These are phyloP conservation scores for Metschnikowia cerradonensis DNA, from an alignment of 805 yeast species.

Conservation along the genomic window DNA sequence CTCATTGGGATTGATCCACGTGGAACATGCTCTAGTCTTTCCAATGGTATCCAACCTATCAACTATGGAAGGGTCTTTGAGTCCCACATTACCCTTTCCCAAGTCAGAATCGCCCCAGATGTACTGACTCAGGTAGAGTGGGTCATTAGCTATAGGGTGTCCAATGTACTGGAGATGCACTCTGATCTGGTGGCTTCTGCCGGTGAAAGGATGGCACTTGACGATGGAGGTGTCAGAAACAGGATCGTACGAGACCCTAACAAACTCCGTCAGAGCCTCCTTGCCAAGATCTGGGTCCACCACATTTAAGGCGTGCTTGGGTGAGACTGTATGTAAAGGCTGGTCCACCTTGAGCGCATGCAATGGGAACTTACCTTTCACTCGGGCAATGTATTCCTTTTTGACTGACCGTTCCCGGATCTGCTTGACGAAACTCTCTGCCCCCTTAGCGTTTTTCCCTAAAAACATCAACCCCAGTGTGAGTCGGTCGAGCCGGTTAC, in stretches of 20 bases:
- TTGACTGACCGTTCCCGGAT: conserved; percentile 66
- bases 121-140: conserved; percentile 70
- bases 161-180: conserved; percentile 92
- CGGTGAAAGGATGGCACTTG: conserved; percentile 81
- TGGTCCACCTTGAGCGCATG: conserved; percentile 52
- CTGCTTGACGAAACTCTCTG: conserved; percentile 70
- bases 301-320: conserved; percentile 65
- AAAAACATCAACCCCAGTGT: conserved; percentile 93
- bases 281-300: conserved; percentile 51
- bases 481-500: conserved; percentile 83
- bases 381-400: conserved; percentile 85
- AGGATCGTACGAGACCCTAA: conserved; percentile 60
- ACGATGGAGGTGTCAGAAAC: conserved; percentile 62
- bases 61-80: conserved; percentile 43
- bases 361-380: conserved; percentile 77
- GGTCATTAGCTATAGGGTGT: conserved; percentile 88
- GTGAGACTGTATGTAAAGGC: conserved; percentile 68
- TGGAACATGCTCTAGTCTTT: conserved; percentile 59
- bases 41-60: conserved; percentile 60
- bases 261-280: conserved; percentile 70
- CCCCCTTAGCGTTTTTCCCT: conserved; percentile 76
- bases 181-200: conserved; percentile 92
- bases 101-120: conserved; percentile 72
- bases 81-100: conserved; percentile 59
- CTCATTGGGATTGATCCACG: conserved; percentile 59